Conservation (phyloP, 1,284 basidiomycete species). For the Ceratobasidium theobromae region DNA sequence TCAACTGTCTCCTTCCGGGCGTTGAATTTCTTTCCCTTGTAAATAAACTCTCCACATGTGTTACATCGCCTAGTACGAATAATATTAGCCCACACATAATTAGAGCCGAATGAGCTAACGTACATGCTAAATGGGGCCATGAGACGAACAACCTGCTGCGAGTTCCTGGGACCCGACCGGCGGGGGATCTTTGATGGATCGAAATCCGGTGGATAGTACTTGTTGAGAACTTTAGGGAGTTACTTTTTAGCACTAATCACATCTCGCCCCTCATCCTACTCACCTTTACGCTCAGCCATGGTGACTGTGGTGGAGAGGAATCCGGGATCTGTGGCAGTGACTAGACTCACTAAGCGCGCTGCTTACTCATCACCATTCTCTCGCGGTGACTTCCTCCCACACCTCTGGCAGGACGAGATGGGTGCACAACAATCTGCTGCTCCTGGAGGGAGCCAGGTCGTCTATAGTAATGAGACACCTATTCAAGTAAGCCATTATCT, state of each 20-base stretch:
- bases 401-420: conserved; percentile 13
- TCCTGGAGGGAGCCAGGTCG: conserved; percentile 36
- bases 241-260: not conserved
- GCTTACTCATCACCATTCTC: not conserved
- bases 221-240: conserved; percentile 57
- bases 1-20: conserved; percentile 97
- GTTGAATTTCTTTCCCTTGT: conserved; percentile 99
- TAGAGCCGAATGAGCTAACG: conserved; percentile 39
- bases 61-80: conserved; percentile 70
- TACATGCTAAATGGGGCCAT: conserved; percentile 99
- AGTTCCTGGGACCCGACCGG: conserved; percentile 84
- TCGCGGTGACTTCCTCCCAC: not conserved
- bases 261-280: conserved; percentile 29
- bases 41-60: conserved; percentile 96
- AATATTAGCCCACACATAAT: conserved; percentile 21
- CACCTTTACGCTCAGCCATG: conserved; percentile 90
- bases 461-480: conserved; percentile 62
- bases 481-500: conserved; percentile 53
- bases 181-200: conserved; percentile 96
- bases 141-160: conserved; percentile 94
- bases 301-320: conserved; percentile 38
- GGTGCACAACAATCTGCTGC: conserved; percentile 25
- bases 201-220: conserved; percentile 93
- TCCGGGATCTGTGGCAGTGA: not conserved
- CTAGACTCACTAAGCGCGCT: not conserved